Conservation (phyloP, 768 basidiomycete species). For the Lentinula edodes region DNA sequence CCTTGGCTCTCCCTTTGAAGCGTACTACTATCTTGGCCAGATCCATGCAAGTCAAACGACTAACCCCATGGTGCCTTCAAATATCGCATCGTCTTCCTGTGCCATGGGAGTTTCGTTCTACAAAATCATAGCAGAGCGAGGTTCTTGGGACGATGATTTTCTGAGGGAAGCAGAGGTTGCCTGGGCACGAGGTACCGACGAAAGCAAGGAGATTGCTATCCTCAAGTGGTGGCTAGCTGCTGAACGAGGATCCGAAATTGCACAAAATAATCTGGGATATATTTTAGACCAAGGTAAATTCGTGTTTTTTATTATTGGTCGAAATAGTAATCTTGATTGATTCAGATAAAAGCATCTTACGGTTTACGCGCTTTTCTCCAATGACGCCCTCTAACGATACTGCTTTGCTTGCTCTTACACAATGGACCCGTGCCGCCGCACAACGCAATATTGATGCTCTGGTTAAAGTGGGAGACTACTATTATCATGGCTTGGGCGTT, state of each 20-base stretch:
- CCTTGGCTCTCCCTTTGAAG: constrained; percentile 88
- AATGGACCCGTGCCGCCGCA: constrained; percentile 92
- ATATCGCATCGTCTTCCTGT: constrained; percentile 68
- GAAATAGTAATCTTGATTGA: not conserved
- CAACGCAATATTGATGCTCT: constrained; percentile 96
- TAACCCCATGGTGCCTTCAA: constrained; percentile 33
- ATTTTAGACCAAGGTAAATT: constrained; percentile 82
- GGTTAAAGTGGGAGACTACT: constrained; percentile 98
- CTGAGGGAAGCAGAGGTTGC: constrained; percentile 73
- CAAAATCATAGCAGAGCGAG: constrained; percentile 89
- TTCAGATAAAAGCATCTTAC: constrained; percentile 65
- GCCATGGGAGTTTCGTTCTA: constrained; percentile 89
- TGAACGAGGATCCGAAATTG: constrained; percentile 86
- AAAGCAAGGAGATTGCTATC: constrained; percentile 79
- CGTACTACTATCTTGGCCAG: constrained; percentile 88
- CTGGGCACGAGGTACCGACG: constrained; percentile 66
- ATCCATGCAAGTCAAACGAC: constrained; percentile 63
- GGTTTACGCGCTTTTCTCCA: constrained; percentile 62
- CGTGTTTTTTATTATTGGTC: not conserved
- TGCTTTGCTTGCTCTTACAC: constrained; percentile 77
- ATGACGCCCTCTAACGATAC: constrained; percentile 76
- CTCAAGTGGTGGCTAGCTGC: constrained; percentile 94
- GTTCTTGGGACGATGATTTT: constrained; percentile 80
- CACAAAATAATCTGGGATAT: constrained; percentile 93
- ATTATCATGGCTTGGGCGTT: constrained; percentile 86